phyloP scores from a whole-genome alignment of 2,329 filamentous ascomycete species.

The Aspergillus niger region DNA sequence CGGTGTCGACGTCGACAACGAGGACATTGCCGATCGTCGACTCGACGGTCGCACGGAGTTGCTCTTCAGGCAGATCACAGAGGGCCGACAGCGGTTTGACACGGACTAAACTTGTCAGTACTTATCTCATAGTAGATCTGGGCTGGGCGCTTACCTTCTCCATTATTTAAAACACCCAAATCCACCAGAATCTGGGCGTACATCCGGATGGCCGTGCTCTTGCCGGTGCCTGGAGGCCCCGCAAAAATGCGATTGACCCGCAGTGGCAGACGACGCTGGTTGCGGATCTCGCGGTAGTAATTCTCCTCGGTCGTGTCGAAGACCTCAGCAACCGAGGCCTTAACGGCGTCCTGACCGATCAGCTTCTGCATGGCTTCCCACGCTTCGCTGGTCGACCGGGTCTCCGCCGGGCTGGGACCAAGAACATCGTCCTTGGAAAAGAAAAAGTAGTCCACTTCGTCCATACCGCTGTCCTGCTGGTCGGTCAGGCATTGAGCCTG shows the following conservation, averaged over 20 bases:
- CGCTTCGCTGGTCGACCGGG: slow-evolving; percentile 17
- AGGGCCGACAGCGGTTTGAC: slow-evolving; percentile 12
- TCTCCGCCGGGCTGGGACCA: slow-evolving; percentile 18
- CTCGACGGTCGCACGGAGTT: slow-evolving; percentile 10
- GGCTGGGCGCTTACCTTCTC: slow-evolving; percentile 13
- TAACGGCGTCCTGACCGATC: slow-evolving; percentile 21
- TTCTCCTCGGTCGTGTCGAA: slow-evolving; percentile 21
- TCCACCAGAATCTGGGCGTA: slow-evolving; percentile 24
- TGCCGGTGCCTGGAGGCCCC: slow-evolving; percentile 24
- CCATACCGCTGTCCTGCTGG: slow-evolving; percentile 18
- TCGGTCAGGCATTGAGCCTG: slow-evolving; percentile 19
- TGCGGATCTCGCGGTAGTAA: slow-evolving; percentile 23
- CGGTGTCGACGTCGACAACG: slow-evolving; percentile 21
- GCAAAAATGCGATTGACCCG: slow-evolving; percentile 23
- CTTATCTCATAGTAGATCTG: neutral
- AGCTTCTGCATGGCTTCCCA: slow-evolving; percentile 21
- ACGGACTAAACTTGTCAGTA: slow-evolving; percentile 9
- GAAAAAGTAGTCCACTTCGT: slow-evolving; percentile 24
- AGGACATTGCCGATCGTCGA: slow-evolving; percentile 17
- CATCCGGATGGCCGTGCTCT: slow-evolving; percentile 24
- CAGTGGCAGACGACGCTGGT: slow-evolving; percentile 19
- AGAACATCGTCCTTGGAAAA: slow-evolving; percentile 24
- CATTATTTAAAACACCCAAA: slow-evolving; percentile 17
- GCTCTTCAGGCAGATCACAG: slow-evolving; percentile 3
- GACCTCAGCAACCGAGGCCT: slow-evolving; percentile 19